Evolutionary conservation across 768 basidiomycete species (phyloP).

Genomic region (Lactifluus volemus): DNA sequence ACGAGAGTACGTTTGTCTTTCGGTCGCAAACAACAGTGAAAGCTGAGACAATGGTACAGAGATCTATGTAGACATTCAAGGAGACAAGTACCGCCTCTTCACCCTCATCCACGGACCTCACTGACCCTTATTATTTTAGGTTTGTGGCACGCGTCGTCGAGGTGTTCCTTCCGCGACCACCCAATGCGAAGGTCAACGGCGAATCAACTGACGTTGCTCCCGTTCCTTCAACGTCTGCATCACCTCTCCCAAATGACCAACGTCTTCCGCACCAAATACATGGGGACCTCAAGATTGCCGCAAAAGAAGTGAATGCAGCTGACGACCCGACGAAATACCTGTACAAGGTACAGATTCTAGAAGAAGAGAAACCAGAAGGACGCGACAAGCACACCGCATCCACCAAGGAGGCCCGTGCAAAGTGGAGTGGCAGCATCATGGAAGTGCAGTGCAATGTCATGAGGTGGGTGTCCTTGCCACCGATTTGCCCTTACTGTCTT

Average conservation of each 20-base stretch:
- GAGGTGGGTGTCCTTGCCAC: conserved; percentile 44
- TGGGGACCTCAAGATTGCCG: conserved; percentile 66
- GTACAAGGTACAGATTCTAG: conserved; percentile 80
- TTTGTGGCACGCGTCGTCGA: conserved; percentile 77
- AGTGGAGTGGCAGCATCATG: conserved; percentile 68
- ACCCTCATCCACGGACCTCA: conserved; percentile 12
- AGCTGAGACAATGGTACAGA: conserved; percentile 34
- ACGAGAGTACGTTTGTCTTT: conserved; percentile 60
- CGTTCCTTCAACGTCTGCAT: conserved; percentile 33
- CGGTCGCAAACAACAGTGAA: conserved; percentile 5
- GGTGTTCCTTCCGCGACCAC: conserved; percentile 51
- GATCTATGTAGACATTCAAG: conserved; percentile 79
- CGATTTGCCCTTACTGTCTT: background rate
- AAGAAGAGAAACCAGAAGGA: conserved; percentile 62
- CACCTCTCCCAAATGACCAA: conserved; percentile 29
- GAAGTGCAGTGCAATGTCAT: conserved; percentile 75
- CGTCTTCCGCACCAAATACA: conserved; percentile 57
- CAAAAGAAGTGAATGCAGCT: conserved; percentile 55
- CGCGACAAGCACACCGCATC: conserved; percentile 47
- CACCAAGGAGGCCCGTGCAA: conserved; percentile 46
- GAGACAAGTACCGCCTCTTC: conserved; percentile 63
- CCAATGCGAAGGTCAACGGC: conserved; percentile 8
- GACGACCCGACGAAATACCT: conserved; percentile 81
- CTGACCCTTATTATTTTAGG: conserved; percentile 31
- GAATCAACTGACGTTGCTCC: conserved; percentile 16